Evolutionary conservation across 257 asterid genomes (phyloP), one percentile per base, ranked within the genome.

Genomic region (Ballota nigra): DNA sequence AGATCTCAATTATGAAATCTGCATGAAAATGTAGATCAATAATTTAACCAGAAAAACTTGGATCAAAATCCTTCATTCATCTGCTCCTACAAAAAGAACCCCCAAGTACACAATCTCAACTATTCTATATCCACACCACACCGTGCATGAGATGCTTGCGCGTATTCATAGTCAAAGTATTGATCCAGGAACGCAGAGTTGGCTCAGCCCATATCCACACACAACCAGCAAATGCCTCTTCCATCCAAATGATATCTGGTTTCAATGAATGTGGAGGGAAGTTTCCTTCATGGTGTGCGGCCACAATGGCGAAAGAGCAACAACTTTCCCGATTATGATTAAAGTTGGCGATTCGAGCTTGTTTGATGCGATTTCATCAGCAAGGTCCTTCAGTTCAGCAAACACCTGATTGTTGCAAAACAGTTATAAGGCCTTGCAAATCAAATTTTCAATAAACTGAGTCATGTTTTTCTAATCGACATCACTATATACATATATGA

Each of bases 301-400:
- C 97, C 98, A 92, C 29, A 85, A 78, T 13, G 98, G 96, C 7
- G 98, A 90, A 68, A 92, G 91, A 41, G 91, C 83, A 12, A 92
- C 98, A 11, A 92, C 98, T 74, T 83, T 86, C 74, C 97, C 97
- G 1, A 92, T 86, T 74, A 92, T 81, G 63, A 92, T 84, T 70
- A 92, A 78, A 9, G 98, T 84, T 4, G 98, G 98, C 0, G 98
- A 92, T 28, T 84, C 86, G 28, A 92, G 80, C 79, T 83, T 84
- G 56, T 85, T 79, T 28, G 81, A 79, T 20, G 84, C 71, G 3
- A 92, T 85, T 51, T 86, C 88, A 47, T 85, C 82, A 4, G 96
- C 82, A 33, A 92, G 92, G 79, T 86, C 77, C 75, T 85, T 85
- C 80, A 92, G 82, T 79, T 83, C 86, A 47, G 96, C 87, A 72